phyloP scores from a whole-genome alignment of 2,329 filamentous ascomycete genomes.

The Aspergillus fijiensis region DNA sequence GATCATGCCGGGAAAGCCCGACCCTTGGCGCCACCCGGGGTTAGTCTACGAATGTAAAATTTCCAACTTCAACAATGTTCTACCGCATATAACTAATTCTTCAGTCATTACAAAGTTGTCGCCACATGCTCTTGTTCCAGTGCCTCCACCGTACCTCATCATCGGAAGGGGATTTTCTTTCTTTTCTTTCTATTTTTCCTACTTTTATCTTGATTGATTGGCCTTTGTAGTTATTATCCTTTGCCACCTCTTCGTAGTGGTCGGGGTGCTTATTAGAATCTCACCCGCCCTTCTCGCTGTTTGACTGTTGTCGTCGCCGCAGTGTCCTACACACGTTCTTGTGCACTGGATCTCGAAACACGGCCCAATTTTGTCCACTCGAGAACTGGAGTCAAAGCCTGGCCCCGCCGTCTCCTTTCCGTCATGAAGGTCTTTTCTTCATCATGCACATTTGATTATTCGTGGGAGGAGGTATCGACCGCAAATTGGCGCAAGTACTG shows the following conservation, averaged over 20 bases:
- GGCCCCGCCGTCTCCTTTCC: slow-evolving; percentile 12
- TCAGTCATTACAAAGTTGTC: background rate
- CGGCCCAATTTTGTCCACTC: background rate
- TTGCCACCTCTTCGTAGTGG: background rate
- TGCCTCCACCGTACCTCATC: background rate
- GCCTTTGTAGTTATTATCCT: background rate
- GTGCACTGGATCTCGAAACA: background rate
- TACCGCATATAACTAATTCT: background rate
- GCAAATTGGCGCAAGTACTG: slow-evolving; percentile 99
- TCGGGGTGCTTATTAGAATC: background rate
- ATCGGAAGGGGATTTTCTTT: background rate
- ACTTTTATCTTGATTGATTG: background rate
- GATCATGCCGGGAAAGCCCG: slow-evolving; percentile 27
- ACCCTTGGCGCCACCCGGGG: slow-evolving; percentile 16
- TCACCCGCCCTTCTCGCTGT: background rate
- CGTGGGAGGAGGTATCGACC: slow-evolving; percentile 96
- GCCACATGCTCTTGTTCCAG: background rate
- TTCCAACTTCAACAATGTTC: slow-evolving; percentile 14
- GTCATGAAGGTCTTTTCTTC: slow-evolving; percentile 95
- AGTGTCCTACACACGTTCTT: background rate
- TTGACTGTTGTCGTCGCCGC: background rate
- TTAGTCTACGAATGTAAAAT: slow-evolving; percentile 13
- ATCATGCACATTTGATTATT: slow-evolving; percentile 88
- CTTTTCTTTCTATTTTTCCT: too few species aligned
- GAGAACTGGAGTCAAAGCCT: background rate